Conservation (phyloP, 2,329 filamentous ascomycete species). For the Coniochaeta sp. region DNA sequence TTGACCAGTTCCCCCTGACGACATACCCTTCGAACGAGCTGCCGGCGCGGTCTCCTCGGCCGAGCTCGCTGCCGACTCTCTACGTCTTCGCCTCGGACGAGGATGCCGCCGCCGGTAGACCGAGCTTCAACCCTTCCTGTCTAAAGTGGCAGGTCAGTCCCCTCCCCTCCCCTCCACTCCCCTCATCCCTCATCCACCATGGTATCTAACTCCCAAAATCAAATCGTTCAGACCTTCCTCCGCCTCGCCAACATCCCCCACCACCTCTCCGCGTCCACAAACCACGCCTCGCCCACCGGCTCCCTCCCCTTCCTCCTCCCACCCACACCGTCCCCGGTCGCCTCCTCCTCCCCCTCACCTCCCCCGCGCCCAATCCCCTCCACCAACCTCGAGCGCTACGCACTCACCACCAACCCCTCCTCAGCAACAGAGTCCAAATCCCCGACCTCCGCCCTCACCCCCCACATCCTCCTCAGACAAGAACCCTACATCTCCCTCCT, state of each 20-base stretch:
- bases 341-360: constrained; percentile 8
- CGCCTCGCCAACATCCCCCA: constrained; percentile 67
- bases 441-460: not conserved
- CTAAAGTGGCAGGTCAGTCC: constrained; percentile 88
- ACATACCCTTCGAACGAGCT: constrained; percentile 71
- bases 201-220: constrained; percentile 3
- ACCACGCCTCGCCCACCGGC: constrained; percentile 87
- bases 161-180: not conserved
- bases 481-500: constrained; percentile 75
- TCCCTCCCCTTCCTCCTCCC: constrained; percentile 79
- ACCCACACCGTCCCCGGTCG: constrained; percentile 17
- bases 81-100: constrained; percentile 68
- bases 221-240: constrained; percentile 61
- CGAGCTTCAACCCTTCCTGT: constrained; percentile 88
- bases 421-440: not conserved
- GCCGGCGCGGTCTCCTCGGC: constrained; percentile 49
- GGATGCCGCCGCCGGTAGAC: constrained; percentile 52
- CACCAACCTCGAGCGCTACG: constrained; percentile 15
- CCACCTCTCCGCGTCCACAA: constrained; percentile 65
- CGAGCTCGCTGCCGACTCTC: constrained; percentile 44
- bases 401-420: not conserved
- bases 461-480: constrained; percentile 35
- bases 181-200: not conserved
- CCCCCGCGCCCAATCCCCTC: constrained; percentile 16
- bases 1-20: constrained; percentile 73